Conservation (phyloP, 768 basidiomycete genomes). For the Coprinopsis sp. region DNA sequence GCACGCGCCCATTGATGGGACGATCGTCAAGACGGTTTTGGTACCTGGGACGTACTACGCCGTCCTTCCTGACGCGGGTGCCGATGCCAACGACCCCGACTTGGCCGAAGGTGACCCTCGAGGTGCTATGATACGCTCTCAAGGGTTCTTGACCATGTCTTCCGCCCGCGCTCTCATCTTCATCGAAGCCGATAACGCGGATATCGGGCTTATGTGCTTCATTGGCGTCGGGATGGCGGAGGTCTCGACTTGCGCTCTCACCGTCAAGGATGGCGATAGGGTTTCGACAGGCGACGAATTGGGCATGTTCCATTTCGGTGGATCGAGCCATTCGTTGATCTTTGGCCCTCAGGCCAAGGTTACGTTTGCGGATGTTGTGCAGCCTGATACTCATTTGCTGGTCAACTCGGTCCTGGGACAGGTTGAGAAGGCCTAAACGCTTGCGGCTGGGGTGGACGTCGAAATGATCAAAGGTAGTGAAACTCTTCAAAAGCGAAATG, state of each 20-base stretch:
- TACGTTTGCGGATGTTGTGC: neutral
- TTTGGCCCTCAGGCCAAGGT: neutral
- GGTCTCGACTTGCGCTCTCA: constrained; percentile 54
- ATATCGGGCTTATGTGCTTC: constrained; percentile 55
- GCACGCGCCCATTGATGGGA: constrained; percentile 53
- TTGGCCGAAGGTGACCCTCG: constrained; percentile 16
- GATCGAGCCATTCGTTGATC: constrained; percentile 26
- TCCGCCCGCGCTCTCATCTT: constrained; percentile 50
- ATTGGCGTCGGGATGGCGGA: constrained; percentile 58
- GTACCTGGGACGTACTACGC: constrained; percentile 51
- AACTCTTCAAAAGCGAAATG: too few relatives aligned
- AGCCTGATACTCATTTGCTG: neutral
- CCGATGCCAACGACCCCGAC: constrained; percentile 13
- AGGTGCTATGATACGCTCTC: neutral
- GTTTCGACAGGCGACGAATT: constrained; percentile 52
- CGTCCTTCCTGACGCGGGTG: constrained; percentile 17
- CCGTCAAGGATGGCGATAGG: constrained; percentile 39
- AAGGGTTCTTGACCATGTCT: constrained; percentile 36
- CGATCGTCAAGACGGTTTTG: constrained; percentile 34
- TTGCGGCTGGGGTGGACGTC: too few relatives aligned
- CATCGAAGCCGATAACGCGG: constrained; percentile 48
- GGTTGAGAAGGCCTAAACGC: neutral
- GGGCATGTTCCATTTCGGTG: constrained; percentile 64
- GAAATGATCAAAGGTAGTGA: too few relatives aligned
- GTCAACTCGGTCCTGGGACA: neutral